Percentiles rank a stretch among this genome's conserved stretches.
Evolutionary conservation across 805 yeast genomes (phyloP).

Genomic region (Myxozyma melibiosi): DNA sequence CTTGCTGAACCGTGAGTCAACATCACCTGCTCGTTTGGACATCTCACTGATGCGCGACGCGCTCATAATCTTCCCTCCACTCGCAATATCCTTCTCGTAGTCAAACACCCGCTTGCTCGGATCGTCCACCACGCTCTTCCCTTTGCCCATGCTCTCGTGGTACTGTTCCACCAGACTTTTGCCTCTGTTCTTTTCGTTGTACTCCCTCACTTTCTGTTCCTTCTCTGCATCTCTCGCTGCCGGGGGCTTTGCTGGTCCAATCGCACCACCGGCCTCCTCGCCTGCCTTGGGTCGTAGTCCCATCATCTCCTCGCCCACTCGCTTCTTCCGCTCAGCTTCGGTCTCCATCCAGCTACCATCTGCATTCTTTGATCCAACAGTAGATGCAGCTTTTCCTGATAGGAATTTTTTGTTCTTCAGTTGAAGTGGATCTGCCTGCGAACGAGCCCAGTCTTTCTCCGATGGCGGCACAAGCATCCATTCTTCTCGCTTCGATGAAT

Average conservation of each 20-base stretch:
- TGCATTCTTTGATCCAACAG: conserved; percentile 4
- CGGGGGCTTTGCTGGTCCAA: conserved; percentile 11
- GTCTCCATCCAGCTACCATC: conserved; percentile 33
- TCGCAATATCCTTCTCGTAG: conserved; percentile 32
- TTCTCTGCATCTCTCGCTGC: conserved; percentile 18
- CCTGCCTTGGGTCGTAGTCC: conserved; percentile 23
- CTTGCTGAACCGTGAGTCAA: conserved; percentile 31
- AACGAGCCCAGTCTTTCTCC: conserved; percentile 29
- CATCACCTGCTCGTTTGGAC: conserved; percentile 24
- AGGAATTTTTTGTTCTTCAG: conserved; percentile 27
- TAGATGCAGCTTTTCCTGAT: conserved; percentile 19
- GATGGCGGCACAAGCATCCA: conserved; percentile 37
- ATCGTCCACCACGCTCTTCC: conserved; percentile 23
- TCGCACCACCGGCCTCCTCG: not conserved
- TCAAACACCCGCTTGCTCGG: conserved; percentile 33
- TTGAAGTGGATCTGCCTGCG: conserved; percentile 32
- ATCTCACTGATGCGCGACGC: conserved; percentile 21
- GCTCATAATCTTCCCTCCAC: conserved; percentile 23
- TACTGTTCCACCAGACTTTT: conserved; percentile 30
- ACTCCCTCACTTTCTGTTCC: conserved; percentile 26
- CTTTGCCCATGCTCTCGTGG: conserved; percentile 16
- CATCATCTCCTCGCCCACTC: conserved; percentile 36
- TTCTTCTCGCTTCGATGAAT: conserved; percentile 31
- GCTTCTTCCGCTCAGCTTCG: conserved; percentile 30
- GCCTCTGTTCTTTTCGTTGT: conserved; percentile 29